Conservation (phyloP, 352 stramenopile species). For the Plasmopara viticola region DNA sequence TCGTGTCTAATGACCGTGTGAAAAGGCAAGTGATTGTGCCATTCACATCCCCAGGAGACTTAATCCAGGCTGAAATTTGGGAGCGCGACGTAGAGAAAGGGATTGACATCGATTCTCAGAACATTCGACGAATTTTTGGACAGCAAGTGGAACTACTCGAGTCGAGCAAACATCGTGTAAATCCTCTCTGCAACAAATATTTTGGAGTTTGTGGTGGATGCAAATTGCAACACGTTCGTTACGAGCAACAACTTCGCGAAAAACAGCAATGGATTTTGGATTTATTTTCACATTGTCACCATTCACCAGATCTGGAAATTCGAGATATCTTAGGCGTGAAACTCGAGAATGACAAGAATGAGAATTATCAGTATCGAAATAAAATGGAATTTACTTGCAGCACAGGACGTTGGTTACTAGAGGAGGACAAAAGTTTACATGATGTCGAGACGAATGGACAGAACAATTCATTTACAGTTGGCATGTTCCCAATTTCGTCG, state of each 20-base stretch:
- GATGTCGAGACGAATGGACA: neutral
- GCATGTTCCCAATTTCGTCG: conserved; percentile 56
- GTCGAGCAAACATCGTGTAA: conserved; percentile 32
- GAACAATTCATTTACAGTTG: conserved; percentile 50
- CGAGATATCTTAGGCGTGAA: conserved; percentile 35
- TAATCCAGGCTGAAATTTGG: conserved; percentile 43
- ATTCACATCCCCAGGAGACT: conserved; percentile 49
- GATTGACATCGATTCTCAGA: conserved; percentile 7
- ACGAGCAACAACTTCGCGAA: conserved; percentile 46
- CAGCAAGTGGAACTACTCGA: conserved; percentile 21
- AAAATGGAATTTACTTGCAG: conserved; percentile 85
- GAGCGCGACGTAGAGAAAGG: conserved; percentile 36
- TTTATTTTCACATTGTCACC: conserved; percentile 23
- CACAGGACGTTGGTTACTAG: conserved; percentile 58
- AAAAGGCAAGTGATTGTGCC: conserved; percentile 38
- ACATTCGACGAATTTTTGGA: conserved; percentile 31
- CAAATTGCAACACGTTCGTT: conserved; percentile 58
- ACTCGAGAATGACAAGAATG: conserved; percentile 1
- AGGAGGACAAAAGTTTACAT: conserved; percentile 28
- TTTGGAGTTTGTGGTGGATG: conserved; percentile 69
- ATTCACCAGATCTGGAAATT: conserved; percentile 32
- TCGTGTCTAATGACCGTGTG: conserved; percentile 6
- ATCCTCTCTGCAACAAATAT: conserved; percentile 42
- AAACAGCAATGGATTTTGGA: conserved; percentile 51
- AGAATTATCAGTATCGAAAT: conserved; percentile 59